Evolutionary conservation across 345 rosid species (phyloP).

Genomic region (Rhodomyrtus tomentosa): DNA sequence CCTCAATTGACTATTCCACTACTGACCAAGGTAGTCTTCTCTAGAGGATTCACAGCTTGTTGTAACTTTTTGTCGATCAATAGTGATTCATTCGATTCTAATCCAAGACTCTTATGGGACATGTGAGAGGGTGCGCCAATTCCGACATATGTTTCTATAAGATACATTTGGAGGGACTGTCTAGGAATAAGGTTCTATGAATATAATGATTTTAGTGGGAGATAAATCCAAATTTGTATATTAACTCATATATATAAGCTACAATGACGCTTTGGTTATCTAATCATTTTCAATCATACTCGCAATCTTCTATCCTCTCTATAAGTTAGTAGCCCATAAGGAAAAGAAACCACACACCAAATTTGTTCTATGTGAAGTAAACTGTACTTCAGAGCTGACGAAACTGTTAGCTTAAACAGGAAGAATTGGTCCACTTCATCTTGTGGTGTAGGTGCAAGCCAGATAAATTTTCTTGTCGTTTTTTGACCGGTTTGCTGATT

Average conservation of each 20-base stretch:
- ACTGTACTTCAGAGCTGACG: not conserved
- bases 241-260: not conserved
- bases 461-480: not conserved
- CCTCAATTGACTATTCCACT: no score
- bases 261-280: not conserved
- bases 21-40: constrained; percentile 83
- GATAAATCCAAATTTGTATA: not conserved
- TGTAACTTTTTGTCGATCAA: not conserved
- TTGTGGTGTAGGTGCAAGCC: not conserved
- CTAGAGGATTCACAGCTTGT: not conserved
- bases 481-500: not conserved
- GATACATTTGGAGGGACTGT: not conserved
- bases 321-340: not conserved
- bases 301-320: not conserved
- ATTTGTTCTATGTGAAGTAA: not conserved
- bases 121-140: not conserved
- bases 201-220: not conserved
- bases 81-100: not conserved
- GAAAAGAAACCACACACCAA: not conserved
- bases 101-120: not conserved
- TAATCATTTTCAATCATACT: not conserved
- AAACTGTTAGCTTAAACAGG: not conserved
- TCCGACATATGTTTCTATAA: not conserved
- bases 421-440: not conserved
- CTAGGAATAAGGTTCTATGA: not conserved